Evolutionary conservation across 1,284 basidiomycete genomes (phyloP).

Genomic region (Sanguinoderma infundibulare): DNA sequence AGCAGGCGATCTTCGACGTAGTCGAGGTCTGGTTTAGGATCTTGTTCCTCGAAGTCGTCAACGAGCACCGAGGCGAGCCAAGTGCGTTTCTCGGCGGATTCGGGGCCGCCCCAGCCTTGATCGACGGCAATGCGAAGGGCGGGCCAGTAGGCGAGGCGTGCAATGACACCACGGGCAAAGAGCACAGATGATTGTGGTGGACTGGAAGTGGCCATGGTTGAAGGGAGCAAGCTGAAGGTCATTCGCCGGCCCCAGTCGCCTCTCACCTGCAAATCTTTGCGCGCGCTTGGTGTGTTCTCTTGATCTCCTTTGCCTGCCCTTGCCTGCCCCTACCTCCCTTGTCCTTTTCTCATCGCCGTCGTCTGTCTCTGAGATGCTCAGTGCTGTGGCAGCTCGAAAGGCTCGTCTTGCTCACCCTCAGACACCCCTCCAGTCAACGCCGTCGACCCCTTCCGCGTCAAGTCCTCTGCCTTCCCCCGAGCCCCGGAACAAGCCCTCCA

Average conservation of each 20-base stretch:
- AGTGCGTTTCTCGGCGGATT: slow-evolving; percentile 71
- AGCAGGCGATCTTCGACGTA: slow-evolving; percentile 81
- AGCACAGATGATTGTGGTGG: slow-evolving; percentile 57
- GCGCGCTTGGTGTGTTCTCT: too few relatives aligned
- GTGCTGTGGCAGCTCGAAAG: slow-evolving; percentile 64
- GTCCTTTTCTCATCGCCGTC: too few relatives aligned
- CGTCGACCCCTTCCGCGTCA: slow-evolving; percentile 16
- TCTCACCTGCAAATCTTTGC: neutral
- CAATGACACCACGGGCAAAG: slow-evolving; percentile 84
- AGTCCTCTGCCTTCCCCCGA: slow-evolving; percentile 18
- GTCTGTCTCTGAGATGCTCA: slow-evolving; percentile 50
- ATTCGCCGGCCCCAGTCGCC: neutral
- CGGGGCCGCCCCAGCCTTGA: slow-evolving; percentile 82
- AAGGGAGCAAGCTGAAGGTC: neutral
- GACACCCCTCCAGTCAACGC: slow-evolving; percentile 9
- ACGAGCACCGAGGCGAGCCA: slow-evolving; percentile 85
- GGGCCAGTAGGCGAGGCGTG: slow-evolving; percentile 82
- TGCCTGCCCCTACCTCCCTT: neutral
- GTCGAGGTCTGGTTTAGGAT: slow-evolving; percentile 64
- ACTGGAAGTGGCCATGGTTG: slow-evolving; percentile 18
- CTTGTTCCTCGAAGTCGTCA: slow-evolving; percentile 77
- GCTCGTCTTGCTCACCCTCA: slow-evolving; percentile 41
- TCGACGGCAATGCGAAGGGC: slow-evolving; percentile 84
- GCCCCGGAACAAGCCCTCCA: slow-evolving; percentile 2
- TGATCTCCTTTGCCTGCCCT: neutral